These are phyloP conservation scores for Penicillium janthinellum DNA, from an alignment of 2,329 filamentous ascomycete species.

Conservation along the genomic window DNA sequence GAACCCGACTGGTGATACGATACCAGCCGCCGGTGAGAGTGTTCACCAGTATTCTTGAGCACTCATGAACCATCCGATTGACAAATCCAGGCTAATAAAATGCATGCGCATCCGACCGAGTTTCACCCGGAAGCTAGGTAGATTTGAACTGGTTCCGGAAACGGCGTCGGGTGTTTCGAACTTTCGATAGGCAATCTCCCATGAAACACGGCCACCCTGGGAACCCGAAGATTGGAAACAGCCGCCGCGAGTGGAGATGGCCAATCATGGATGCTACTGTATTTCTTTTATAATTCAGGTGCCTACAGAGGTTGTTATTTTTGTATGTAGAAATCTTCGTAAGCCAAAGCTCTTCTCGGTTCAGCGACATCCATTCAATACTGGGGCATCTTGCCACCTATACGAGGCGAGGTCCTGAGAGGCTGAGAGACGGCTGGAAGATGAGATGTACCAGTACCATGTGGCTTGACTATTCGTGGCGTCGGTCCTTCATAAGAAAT, in stretches of 20 bases:
- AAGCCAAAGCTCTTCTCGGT: not conserved
- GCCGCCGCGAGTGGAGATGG: not conserved
- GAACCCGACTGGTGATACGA: too few relatives aligned
- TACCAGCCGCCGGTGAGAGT: too few relatives aligned
- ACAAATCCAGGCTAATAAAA: not conserved
- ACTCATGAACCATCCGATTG: not conserved
- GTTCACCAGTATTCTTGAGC: too few relatives aligned
- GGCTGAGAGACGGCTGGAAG: not conserved
- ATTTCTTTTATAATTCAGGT: too few relatives aligned
- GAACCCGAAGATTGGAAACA: not conserved
- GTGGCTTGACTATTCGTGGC: not conserved
- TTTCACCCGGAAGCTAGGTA: not conserved
- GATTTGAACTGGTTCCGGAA: not conserved
- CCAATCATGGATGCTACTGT: not conserved
- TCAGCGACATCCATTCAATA: not conserved
- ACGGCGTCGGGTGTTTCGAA: not conserved
- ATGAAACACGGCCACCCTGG: slow-evolving; percentile 4
- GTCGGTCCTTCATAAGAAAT: not conserved
- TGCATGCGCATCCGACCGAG: not conserved
- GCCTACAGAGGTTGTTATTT: too few relatives aligned
- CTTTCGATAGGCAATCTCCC: not conserved
- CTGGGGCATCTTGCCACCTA: not conserved
- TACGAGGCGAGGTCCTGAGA: not conserved
- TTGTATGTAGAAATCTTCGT: not conserved
- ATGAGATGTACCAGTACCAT: not conserved